Percentiles rank a stretch among this genome's conserved stretches.
Evolutionary conservation across 2,329 filamentous ascomycete genomes (phyloP).

Genomic region (Didymella pinodella): DNA sequence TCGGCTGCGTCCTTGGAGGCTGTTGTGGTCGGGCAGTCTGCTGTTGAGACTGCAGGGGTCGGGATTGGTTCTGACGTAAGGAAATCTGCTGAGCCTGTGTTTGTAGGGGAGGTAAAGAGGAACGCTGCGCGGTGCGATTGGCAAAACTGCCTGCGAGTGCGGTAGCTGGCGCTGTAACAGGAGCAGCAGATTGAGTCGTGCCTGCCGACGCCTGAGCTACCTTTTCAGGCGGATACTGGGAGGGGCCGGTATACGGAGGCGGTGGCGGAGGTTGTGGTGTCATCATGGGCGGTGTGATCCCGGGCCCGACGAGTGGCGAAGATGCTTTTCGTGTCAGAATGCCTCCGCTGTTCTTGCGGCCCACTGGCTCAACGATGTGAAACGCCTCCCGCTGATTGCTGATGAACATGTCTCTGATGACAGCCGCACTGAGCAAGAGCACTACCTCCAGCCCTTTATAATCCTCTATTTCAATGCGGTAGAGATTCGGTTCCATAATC

Average conservation of each 20-base stretch:
- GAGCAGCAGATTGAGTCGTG: not conserved
- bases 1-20: conserved; percentile 18
- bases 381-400: conserved; percentile 76
- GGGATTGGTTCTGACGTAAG: conserved; percentile 9
- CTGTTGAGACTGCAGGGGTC: conserved; percentile 15
- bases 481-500: conserved; percentile 91
- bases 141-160: conserved; percentile 9
- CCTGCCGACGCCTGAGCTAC: conserved; percentile 24
- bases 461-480: conserved; percentile 90
- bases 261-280: conserved; percentile 43
- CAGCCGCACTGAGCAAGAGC: conserved; percentile 67
- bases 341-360: conserved; percentile 50
- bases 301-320: conserved; percentile 40
- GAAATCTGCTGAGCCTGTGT: conserved; percentile 20
- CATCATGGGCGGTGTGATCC: conserved; percentile 43
- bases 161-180: conserved; percentile 1
- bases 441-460: conserved; percentile 90
- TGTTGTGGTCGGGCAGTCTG: conserved; percentile 9
- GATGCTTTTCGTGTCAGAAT: conserved; percentile 47
- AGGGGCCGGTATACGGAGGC: conserved; percentile 33
- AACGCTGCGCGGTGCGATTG: conserved; percentile 34
- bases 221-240: conserved; percentile 36
- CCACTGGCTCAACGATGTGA: conserved; percentile 67
- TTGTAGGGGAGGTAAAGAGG: conserved; percentile 41
- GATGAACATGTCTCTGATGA: conserved; percentile 70